A percentile compares a stretch with the other conserved stretches of the same genome.
Conservation (phyloP, 257 asterid species). For the Solanum raphanifolium region DNA sequence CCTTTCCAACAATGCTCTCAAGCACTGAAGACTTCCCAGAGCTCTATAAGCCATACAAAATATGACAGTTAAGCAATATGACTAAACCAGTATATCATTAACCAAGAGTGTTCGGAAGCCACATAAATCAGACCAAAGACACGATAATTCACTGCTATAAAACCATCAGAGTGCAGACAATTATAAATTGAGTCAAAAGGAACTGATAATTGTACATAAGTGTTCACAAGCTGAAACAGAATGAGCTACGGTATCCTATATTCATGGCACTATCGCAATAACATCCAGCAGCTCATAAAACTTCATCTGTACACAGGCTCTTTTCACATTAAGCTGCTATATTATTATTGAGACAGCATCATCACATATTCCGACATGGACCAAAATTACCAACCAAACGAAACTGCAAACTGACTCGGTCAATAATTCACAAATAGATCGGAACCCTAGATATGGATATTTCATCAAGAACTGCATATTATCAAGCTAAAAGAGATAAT, state of each 20-base stretch:
- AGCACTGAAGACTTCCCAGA: conserved; percentile 98
- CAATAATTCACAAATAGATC: not conserved
- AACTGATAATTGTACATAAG: not conserved
- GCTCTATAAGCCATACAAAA: conserved; percentile 40
- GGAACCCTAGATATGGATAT: not conserved
- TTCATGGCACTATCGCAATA: not conserved
- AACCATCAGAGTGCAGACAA: not conserved
- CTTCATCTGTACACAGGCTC: not conserved
- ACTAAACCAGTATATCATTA: not conserved
- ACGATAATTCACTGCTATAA: not conserved
- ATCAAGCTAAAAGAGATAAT: not conserved
- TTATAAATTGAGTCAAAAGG: not conserved
- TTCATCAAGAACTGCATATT: not conserved
- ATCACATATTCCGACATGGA: not conserved
- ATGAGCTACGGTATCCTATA: not conserved
- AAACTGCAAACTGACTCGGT: not conserved
- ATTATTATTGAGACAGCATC: not conserved
- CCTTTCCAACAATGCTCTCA: conserved; percentile 95
- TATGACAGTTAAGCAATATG: not conserved
- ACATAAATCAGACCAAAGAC: not conserved
- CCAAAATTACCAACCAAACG: not conserved
- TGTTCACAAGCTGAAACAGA: not conserved
- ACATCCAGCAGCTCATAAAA: not conserved
- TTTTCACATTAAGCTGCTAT: not conserved
- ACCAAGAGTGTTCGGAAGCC: not conserved